Evolutionary conservation across 2,329 filamentous ascomycete species (phyloP), one percentile per base, ranked within the genome.

Genomic region (Paecilomyces dactylethromorphus): DNA sequence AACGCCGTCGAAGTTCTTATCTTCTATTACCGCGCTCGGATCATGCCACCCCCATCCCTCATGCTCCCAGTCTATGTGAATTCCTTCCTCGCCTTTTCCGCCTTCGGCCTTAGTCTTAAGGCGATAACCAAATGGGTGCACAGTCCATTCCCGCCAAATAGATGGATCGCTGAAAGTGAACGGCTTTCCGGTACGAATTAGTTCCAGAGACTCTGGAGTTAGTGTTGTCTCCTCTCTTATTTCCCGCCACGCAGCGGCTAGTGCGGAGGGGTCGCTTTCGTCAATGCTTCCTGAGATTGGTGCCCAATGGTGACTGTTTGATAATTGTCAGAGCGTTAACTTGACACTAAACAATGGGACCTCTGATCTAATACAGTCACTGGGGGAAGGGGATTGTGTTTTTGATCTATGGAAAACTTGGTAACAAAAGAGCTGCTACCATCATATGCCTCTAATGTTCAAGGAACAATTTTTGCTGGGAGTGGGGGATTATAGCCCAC

Each of bases 231-330:
- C 86, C 67, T 89, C 86, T 4, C 69, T 65, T 22, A 89, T 75
- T 70, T 88, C 86, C 13, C 87, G 80, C 78, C 82, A 82, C 26
- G 87, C 86, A 0, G 86, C 82, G 2, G 77, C 73, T 5, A 85
- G 69, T 0, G 86, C 82, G 22, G 71, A 78, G 2, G 73, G 59
- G 63, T 89, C 86, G 0, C 71, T 67, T 5, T 73, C 56, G 2
- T 87, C 82, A 55, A 89, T 82, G 57, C 78, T 81, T 39, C 87
- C 87, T 0, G 85, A 85, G 18, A 88, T 82, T 0, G 86, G 83
- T 0, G 84, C 85, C 55, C 85, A 79, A 66, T 81, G 66, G 24
- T 84, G 66, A 80, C 80, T 65, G 80, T 82, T 60, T 24, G 33
- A 39, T 50, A 60, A 53, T 54, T 60, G 32, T 61, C 13, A 59